A percentile compares a stretch with the other conserved stretches of the same genome.
phyloP scores from a whole-genome alignment of 306 rosid species.

The Alnus rubra region DNA sequence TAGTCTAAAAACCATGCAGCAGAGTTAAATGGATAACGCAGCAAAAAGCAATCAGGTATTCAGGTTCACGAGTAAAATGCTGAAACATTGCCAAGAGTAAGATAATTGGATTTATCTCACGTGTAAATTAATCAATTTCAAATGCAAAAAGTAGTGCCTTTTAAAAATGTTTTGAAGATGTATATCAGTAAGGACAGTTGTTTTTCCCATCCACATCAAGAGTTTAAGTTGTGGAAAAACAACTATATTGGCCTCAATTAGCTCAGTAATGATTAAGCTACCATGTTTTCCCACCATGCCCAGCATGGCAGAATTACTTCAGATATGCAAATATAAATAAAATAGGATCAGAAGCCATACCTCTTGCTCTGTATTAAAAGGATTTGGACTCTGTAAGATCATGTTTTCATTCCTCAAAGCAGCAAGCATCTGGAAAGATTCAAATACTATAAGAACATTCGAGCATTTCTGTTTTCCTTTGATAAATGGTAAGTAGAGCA shows the following conservation, averaged over 20 bases:
- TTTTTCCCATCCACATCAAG: not conserved
- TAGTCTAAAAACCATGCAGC: not conserved
- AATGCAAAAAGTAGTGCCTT: not conserved
- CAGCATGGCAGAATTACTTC: not conserved
- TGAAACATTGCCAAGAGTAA: not conserved
- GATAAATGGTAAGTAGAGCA: not conserved
- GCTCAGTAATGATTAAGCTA: not conserved
- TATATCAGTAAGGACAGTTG: not conserved
- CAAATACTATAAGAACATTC: conserved; percentile 18
- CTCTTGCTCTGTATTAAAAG: conserved; percentile 90
- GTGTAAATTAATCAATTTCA: not conserved
- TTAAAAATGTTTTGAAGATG: not conserved
- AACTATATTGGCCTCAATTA: not conserved
- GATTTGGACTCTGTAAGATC: conserved; percentile 53
- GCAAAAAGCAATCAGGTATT: not conserved
- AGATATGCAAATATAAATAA: not conserved
- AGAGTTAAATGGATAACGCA: not conserved
- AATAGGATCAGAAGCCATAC: conserved; percentile 37
- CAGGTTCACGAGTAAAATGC: not conserved
- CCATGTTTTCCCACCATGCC: not conserved
- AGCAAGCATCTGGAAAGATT: conserved; percentile 78
- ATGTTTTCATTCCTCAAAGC: conserved; percentile 73
- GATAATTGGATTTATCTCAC: not conserved
- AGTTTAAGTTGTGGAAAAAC: not conserved
- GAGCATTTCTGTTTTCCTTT: not conserved